Evolutionary conservation across 1,284 basidiomycete genomes (phyloP).

Genomic region (Tylopilus sp.): DNA sequence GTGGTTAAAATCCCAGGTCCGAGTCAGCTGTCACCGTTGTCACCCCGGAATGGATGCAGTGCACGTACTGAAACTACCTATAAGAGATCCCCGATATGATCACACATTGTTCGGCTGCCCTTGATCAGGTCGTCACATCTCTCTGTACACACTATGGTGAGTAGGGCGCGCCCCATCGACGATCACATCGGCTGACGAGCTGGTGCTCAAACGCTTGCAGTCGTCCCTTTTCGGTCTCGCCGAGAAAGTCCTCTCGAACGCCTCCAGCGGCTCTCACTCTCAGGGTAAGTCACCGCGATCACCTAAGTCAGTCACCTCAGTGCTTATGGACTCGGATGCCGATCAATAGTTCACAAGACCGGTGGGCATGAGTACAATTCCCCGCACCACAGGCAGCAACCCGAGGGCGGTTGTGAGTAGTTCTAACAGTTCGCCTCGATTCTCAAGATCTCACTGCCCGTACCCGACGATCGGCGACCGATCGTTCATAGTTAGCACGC

Average conservation of each 20-base stretch:
- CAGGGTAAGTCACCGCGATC: conserved; percentile 26
- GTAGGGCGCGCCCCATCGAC: not conserved
- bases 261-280: conserved; percentile 48
- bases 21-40: conserved; percentile 31
- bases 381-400: conserved; percentile 51
- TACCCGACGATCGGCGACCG: conserved; percentile 9
- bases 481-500: conserved; percentile 64
- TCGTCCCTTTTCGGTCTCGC: conserved; percentile 75
- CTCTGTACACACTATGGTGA: conserved; percentile 42
- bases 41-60: conserved; percentile 39
- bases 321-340: conserved; percentile 13
- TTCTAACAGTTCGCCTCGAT: not conserved
- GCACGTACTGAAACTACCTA: conserved; percentile 16
- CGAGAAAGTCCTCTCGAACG: conserved; percentile 60
- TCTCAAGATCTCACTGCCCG: not conserved
- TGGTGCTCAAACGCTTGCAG: conserved; percentile 38
- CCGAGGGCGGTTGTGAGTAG: conserved; percentile 47
- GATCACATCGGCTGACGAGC: not conserved
- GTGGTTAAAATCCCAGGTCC: conserved; percentile 4
- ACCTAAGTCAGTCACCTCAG: not conserved
- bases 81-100: conserved; percentile 18
- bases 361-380: conserved; percentile 72
- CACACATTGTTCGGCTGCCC: conserved; percentile 21
- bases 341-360: conserved; percentile 51
- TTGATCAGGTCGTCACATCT: conserved; percentile 14